Conservation (phyloP, 257 asterid genomes). For the Parsonsia alboflavescens region DNA sequence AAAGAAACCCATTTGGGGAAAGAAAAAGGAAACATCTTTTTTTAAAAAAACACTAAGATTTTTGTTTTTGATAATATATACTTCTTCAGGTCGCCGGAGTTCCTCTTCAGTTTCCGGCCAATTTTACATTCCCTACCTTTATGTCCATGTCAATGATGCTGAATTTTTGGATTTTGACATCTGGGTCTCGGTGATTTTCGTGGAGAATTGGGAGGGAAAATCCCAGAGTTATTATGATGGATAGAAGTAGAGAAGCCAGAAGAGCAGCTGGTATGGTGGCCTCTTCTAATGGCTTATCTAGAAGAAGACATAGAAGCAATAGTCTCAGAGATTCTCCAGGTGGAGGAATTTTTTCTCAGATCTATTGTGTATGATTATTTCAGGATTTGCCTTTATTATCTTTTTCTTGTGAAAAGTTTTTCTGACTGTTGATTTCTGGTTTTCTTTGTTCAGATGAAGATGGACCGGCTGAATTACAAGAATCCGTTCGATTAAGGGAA, state of each 20-base stretch:
- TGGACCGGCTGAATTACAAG: conserved; percentile 70
- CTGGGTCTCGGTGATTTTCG: conserved; percentile 11
- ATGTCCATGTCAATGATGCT: conserved; percentile 34
- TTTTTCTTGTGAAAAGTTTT: neutral
- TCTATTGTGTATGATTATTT: conserved; percentile 27
- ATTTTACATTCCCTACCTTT: conserved; percentile 3
- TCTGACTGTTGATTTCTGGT: conserved; percentile 1
- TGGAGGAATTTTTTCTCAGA: conserved; percentile 36
- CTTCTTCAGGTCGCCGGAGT: conserved; percentile 26
- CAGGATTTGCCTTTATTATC: neutral
- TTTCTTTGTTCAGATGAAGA: conserved; percentile 68
- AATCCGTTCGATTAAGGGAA: conserved; percentile 71
- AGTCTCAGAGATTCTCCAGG: conserved; percentile 91
- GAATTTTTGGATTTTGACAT: neutral
- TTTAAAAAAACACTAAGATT: conserved; percentile 14
- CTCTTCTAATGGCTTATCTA: conserved; percentile 75
- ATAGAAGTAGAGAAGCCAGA: conserved; percentile 81
- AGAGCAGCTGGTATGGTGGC: conserved; percentile 64
- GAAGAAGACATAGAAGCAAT: conserved; percentile 67
- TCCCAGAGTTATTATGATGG: conserved; percentile 39
- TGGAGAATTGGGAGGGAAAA: neutral
- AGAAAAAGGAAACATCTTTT: conserved; percentile 6
- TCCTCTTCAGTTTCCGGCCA: conserved; percentile 41
- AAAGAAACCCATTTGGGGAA: conserved; percentile 28
- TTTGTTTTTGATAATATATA: conserved; percentile 7